Evolutionary conservation across 495 filamentous ascomycete species (phyloP), one percentile per base, ranked within the genome.

Genomic region (Neurospora cerealis): DNA sequence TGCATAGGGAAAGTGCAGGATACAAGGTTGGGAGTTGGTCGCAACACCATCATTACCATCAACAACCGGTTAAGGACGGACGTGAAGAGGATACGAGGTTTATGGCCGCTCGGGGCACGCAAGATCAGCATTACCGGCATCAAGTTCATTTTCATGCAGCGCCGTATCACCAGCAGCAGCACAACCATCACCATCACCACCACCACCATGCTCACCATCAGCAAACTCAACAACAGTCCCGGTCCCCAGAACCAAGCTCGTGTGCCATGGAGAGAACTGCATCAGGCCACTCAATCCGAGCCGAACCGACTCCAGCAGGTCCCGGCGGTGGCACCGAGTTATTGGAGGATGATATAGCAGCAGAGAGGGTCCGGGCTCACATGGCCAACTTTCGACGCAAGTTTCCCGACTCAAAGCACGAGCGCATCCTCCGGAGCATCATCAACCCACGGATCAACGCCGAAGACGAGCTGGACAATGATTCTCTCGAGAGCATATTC

Each of bases 401-500:
- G 69, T 80, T 80, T 74, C 81, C 80, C 38, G 80, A 85, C 73
- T 85, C 85, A 70, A 85, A 83, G 72, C 84, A 86, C 72, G 84
- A 85, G 75, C 83, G 84, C 69, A 86, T 87, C 71, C 77, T 87
- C 11, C 79, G 82, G 71, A 83, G 81, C 77, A 83, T 87, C 76
- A 87, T 87, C 78, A 81, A 79, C 71, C 85, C 85, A 42, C 82
- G 83, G 40, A 78, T 76, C 24, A 74, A 73, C 54, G 80, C 76
- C 42, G 81, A 83, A 69, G 82, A 84, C 70, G 80, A 80, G 37
- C 81, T 87, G n/a, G 85, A 87, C 80, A 83, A 87, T 75, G 28
- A 83, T 19, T 83, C 83, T 13, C 82, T 89, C 4, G 78, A 83
- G 39, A 80, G 80, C 75, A 86, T 88, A 70, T 85, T 89, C 75